These are phyloP conservation scores for Parmelia sp. DNA, from an alignment of 495 filamentous ascomycete species.

Conservation along the genomic window DNA sequence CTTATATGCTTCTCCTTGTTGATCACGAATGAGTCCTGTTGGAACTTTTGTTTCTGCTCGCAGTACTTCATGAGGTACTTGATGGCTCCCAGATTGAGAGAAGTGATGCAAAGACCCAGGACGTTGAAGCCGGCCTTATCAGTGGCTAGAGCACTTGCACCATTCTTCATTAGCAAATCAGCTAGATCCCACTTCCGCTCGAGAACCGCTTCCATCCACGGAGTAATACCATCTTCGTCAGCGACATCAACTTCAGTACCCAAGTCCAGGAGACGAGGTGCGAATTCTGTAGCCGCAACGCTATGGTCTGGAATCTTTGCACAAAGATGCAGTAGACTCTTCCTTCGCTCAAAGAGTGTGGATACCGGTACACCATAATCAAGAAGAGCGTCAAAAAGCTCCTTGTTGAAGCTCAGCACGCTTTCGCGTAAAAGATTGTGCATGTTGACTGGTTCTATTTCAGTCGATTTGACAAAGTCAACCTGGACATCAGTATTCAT, in stretches of 20 bases:
- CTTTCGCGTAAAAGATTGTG: conserved; percentile 23
- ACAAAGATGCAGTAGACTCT: conserved; percentile 28
- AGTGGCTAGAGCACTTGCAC: conserved; percentile 24
- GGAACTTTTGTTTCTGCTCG: conserved; percentile 16
- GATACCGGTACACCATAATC: conserved; percentile 20
- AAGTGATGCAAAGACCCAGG: conserved; percentile 26
- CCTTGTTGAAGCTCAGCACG: conserved; percentile 21
- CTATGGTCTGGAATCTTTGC: conserved; percentile 27
- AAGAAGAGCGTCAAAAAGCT: conserved; percentile 23
- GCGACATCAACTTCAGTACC: conserved; percentile 18
- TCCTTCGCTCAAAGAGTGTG: conserved; percentile 16
- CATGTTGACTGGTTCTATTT: conserved; percentile 17
- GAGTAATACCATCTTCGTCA: conserved; percentile 24
- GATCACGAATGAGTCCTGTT: conserved; percentile 23
- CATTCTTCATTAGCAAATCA: conserved; percentile 22
- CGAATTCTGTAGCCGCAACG: conserved; percentile 22
- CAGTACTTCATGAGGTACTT: conserved; percentile 29
- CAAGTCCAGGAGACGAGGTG: conserved; percentile 22
- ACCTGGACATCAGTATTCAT: conserved; percentile 29
- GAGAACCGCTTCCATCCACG: conserved; percentile 29
- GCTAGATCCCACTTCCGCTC: conserved; percentile 30
- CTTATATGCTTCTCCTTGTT: conserved; percentile 26
- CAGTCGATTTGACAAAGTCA: conserved; percentile 19
- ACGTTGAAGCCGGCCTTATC: conserved; percentile 27
- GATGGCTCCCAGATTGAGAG: conserved; percentile 27